Conservation (phyloP, 495 filamentous ascomycete species). For the Darksidea phi region DNA sequence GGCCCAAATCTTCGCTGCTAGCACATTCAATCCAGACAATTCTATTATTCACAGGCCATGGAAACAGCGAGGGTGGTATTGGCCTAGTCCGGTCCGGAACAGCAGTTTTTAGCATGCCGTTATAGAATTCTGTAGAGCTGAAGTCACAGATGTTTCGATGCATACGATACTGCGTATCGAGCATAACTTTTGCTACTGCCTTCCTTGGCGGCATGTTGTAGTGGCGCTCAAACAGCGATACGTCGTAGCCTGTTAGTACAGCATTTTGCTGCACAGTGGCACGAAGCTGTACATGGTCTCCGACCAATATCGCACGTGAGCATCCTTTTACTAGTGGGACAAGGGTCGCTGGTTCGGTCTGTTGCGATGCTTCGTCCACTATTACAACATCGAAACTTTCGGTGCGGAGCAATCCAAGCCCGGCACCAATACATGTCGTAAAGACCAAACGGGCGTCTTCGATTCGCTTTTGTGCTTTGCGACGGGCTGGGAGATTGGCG, state of each 20-base stretch:
- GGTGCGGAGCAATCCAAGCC: constrained; percentile 49
- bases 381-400: constrained; percentile 52
- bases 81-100: constrained; percentile 34
- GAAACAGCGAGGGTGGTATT: constrained; percentile 41
- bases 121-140: constrained; percentile 52
- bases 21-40: constrained; percentile 49
- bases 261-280: constrained; percentile 50
- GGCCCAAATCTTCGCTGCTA: constrained; percentile 45
- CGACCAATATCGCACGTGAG: constrained; percentile 50
- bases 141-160: constrained; percentile 50
- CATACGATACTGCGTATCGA: constrained; percentile 58
- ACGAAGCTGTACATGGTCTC: constrained; percentile 56
- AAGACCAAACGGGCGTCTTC: constrained; percentile 47
- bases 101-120: constrained; percentile 47
- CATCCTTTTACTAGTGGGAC: constrained; percentile 54
- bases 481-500: constrained; percentile 39
- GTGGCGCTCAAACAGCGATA: too few species aligned
- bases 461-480: constrained; percentile 48
- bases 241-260: too few species aligned
- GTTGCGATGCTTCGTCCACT: constrained; percentile 56
- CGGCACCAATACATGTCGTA: constrained; percentile 53
- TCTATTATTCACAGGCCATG: constrained; percentile 40
- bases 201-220: constrained; percentile 36
- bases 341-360: constrained; percentile 51
- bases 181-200: constrained; percentile 48